Evolutionary conservation across 805 yeast species (phyloP).

Genomic region (Priceomyces haplophilus): DNA sequence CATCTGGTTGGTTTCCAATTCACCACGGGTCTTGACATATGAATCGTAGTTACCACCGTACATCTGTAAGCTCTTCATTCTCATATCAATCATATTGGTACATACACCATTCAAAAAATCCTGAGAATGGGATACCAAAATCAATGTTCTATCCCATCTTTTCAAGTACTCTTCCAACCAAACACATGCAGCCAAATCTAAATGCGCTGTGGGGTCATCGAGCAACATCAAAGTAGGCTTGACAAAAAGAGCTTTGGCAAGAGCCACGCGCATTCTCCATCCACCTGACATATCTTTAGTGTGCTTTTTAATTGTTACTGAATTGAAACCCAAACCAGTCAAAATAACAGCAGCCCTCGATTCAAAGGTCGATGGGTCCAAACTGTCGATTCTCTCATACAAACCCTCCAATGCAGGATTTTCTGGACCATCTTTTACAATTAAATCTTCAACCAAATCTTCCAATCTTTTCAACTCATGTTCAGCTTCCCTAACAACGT

Average conservation of each 20-base stretch:
- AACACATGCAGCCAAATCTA: constrained; percentile 98
- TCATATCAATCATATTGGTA: constrained; percentile 97
- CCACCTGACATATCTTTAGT: constrained; percentile 99
- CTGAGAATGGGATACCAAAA: constrained; percentile 95
- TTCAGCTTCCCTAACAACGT: constrained; percentile 97
- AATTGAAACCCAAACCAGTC: constrained; percentile 95
- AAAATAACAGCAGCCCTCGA: constrained; percentile 92
- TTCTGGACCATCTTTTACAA: constrained; percentile 93
- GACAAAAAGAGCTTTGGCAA: constrained; percentile 96
- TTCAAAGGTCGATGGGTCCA: constrained; percentile 97
- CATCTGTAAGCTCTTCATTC: constrained; percentile 66
- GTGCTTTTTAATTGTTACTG: constrained; percentile 81
- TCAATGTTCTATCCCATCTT: constrained; percentile 89
- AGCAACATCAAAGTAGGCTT: constrained; percentile 91
- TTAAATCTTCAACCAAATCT: constrained; percentile 82
- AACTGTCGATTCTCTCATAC: constrained; percentile 90
- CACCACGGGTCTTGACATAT: constrained; percentile 89
- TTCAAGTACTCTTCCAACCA: constrained; percentile 98
- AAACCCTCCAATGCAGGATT: constrained; percentile 77
- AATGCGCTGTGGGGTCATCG: constrained; percentile 99
- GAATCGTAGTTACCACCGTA: constrained; percentile 99
- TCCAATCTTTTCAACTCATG: constrained; percentile 86
- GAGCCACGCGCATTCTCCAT: constrained; percentile 99
- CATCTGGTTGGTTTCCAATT: constrained; percentile 95
- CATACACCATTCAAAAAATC: constrained; percentile 99